Evolutionary conservation across 2,329 filamentous ascomycete species (phyloP).

Genomic region (Furcasterigmium furcatum): DNA sequence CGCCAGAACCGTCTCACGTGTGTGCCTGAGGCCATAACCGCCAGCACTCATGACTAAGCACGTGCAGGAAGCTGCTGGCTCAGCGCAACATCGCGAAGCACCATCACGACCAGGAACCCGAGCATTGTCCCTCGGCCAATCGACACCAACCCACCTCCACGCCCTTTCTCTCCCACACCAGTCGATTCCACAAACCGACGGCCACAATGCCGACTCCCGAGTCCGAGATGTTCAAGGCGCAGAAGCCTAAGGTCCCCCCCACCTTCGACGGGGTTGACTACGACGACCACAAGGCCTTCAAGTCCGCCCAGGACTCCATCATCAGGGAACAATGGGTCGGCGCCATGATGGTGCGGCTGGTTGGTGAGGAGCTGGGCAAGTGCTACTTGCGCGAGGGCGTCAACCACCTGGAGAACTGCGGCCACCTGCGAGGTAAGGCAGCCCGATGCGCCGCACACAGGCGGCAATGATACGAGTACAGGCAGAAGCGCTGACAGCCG

Average conservation of each 20-base stretch:
- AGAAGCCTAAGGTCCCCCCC: constrained; percentile 78
- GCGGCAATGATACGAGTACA: neutral
- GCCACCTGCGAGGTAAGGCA: constrained; percentile 71
- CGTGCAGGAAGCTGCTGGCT: neutral
- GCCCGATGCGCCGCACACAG: neutral
- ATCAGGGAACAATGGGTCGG: constrained; percentile 86
- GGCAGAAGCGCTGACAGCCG: constrained; percentile 3
- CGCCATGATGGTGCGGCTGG: constrained; percentile 83
- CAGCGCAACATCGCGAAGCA: constrained; percentile 4
- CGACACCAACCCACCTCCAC: neutral
- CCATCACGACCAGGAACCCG: constrained; percentile 7
- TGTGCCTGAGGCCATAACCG: too few species aligned
- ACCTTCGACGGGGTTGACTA: constrained; percentile 87
- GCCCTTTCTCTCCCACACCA: neutral
- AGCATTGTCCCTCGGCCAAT: constrained; percentile 2
- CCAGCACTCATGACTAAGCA: neutral
- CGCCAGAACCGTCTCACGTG: neutral
- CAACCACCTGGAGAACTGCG: constrained; percentile 87
- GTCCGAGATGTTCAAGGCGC: constrained; percentile 75
- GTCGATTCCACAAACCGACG: constrained; percentile 3
- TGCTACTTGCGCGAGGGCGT: constrained; percentile 83
- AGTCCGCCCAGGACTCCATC: constrained; percentile 78
- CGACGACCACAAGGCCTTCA: constrained; percentile 76
- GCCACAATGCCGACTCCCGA: constrained; percentile 75
- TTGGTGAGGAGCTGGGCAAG: constrained; percentile 79